Percentiles rank a stretch among this genome's conserved stretches.
phyloP scores from a whole-genome alignment of 352 stramenopile genomes.

The Pythium volutum region DNA sequence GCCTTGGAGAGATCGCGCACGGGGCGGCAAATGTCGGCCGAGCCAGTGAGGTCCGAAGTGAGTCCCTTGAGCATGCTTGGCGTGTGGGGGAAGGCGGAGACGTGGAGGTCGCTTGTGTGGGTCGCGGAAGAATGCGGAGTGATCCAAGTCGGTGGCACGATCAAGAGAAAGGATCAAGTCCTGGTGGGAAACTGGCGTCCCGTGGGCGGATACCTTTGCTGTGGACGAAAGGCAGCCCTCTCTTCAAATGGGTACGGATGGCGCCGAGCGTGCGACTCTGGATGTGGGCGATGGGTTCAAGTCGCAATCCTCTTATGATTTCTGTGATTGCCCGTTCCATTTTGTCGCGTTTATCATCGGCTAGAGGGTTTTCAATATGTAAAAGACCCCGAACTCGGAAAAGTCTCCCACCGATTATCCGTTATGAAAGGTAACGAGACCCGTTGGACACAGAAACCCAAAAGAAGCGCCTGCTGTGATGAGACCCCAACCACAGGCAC shows the following conservation, averaged over 20 bases:
- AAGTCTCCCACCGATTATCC: neutral
- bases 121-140: slow-evolving; percentile 10
- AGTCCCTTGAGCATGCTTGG: slow-evolving; percentile 25
- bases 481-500: neutral
- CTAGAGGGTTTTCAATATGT: slow-evolving; percentile 36
- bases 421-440: neutral
- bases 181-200: too few species aligned
- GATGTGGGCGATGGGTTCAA: slow-evolving; percentile 33
- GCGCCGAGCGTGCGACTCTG: too few species aligned
- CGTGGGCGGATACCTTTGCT: too few species aligned
- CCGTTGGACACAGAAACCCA: slow-evolving; percentile 2
- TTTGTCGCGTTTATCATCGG: slow-evolving; percentile 30
- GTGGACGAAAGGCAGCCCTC: too few species aligned
- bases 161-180: neutral
- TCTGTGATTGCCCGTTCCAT: slow-evolving; percentile 52
- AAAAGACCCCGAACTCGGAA: neutral
- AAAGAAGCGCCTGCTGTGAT: neutral
- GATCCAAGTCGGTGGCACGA: slow-evolving; percentile 37
- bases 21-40: slow-evolving; percentile 24
- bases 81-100: neutral
- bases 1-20: slow-evolving; percentile 45
- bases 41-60: slow-evolving; percentile 20
- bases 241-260: too few species aligned
- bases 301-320: too few species aligned
- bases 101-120: neutral